Percentiles rank a stretch among this genome's conserved stretches.
Conservation (phyloP, 2,329 filamentous ascomycete species). For the Penicillium hordei region DNA sequence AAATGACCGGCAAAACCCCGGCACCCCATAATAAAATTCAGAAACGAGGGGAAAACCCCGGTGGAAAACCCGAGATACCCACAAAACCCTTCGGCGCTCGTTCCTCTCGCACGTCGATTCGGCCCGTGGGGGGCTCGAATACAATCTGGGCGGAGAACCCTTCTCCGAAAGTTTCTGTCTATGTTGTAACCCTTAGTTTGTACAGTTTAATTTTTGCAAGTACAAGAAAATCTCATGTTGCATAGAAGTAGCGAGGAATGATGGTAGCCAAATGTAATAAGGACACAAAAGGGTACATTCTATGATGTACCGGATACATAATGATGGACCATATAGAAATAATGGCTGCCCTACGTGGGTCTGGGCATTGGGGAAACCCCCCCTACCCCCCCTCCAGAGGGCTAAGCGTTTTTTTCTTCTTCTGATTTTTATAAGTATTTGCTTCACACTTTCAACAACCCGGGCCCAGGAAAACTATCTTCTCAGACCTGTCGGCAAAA, state of each 20-base stretch:
- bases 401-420: not conserved
- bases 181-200: too few relatives aligned
- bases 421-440: not conserved
- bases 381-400: too few relatives aligned
- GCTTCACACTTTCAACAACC: not conserved
- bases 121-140: not conserved
- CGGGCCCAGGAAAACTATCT: not conserved
- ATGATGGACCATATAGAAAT: too few relatives aligned
- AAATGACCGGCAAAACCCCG: not conserved
- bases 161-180: not conserved
- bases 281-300: not conserved
- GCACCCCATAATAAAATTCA: not conserved
- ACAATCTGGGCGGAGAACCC: not conserved
- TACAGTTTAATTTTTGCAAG: not conserved
- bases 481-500: too few relatives aligned
- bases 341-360: constrained; percentile 2
- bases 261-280: not conserved
- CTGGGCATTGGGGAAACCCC: not conserved
- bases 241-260: not conserved
- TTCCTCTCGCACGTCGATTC: not conserved
- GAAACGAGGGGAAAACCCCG: not conserved
- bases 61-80: not conserved
- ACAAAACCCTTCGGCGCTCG: not conserved
- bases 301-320: not conserved
- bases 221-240: not conserved